These are phyloP conservation scores for Sarocladium strictum DNA, from an alignment of 2,329 filamentous ascomycete genomes.

Conservation along the genomic window DNA sequence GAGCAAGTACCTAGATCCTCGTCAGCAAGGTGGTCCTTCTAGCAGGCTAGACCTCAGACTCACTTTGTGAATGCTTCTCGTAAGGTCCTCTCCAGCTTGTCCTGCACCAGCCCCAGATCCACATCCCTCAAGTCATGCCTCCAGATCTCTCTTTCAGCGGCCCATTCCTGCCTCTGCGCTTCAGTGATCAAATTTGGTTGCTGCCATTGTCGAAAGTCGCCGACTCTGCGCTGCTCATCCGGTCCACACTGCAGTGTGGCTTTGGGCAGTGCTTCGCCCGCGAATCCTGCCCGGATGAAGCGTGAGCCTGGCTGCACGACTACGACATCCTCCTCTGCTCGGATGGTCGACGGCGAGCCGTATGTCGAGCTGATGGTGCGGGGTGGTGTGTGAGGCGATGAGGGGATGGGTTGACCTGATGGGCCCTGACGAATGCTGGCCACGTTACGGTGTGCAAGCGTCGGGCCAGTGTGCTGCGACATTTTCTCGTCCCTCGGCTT, in stretches of 20 bases:
- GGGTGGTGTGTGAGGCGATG: slow-evolving; percentile 57
- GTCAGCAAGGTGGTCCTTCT: not conserved
- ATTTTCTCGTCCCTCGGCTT: no score
- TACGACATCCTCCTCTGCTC: slow-evolving; percentile 76
- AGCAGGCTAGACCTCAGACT: slow-evolving; percentile 29
- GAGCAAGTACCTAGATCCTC: slow-evolving; percentile 48
- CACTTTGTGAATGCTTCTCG: slow-evolving; percentile 78
- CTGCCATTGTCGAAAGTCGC: slow-evolving; percentile 73
- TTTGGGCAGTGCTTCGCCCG: slow-evolving; percentile 76
- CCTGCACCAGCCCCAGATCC: slow-evolving; percentile 74
- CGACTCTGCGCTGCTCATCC: slow-evolving; percentile 68
- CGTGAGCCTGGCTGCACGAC: slow-evolving; percentile 80
- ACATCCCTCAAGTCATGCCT: slow-evolving; percentile 63
- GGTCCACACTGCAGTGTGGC: slow-evolving; percentile 64
- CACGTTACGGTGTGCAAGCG: slow-evolving; percentile 52
- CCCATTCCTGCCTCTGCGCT: slow-evolving; percentile 39
- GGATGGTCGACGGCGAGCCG: slow-evolving; percentile 53
- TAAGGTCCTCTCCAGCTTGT: slow-evolving; percentile 79
- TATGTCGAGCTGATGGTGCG: slow-evolving; percentile 48
- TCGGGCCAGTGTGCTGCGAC: slow-evolving; percentile 36
- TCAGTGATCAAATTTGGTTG: slow-evolving; percentile 26
- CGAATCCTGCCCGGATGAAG: slow-evolving; percentile 75
- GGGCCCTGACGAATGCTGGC: slow-evolving; percentile 48
- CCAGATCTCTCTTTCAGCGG: slow-evolving; percentile 69
- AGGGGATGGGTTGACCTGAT: slow-evolving; percentile 26